These are phyloP conservation scores for Neurospora pannonica DNA, from an alignment of 495 filamentous ascomycete species.

Conservation along the genomic window DNA sequence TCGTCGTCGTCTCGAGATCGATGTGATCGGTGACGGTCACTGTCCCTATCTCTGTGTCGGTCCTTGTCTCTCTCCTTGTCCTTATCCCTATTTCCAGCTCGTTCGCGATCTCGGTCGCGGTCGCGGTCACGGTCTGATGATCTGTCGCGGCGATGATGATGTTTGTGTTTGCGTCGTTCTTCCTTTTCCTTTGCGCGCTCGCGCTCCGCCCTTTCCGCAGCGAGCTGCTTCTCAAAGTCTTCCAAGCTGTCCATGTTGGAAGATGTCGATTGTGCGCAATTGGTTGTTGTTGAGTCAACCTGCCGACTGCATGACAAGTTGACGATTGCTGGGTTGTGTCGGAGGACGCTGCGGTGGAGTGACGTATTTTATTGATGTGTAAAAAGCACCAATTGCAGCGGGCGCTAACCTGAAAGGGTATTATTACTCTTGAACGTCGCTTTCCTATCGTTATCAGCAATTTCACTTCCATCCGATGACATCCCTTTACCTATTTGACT, in stretches of 20 bases:
- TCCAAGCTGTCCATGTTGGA: conserved; percentile 41
- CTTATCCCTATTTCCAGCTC: conserved; percentile 18
- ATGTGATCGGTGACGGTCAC: conserved; percentile 15
- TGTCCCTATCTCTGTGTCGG: conserved; percentile 21
- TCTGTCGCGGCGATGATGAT: conserved; percentile 34
- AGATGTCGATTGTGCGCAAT: conserved; percentile 1
- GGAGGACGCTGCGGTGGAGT: conserved; percentile 2
- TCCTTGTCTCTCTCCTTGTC: conserved; percentile 26
- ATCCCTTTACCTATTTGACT: not conserved
- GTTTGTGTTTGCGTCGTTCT: conserved; percentile 31
- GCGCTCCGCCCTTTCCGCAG: conserved; percentile 41
- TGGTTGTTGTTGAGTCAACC: not conserved
- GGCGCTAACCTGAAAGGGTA: not conserved
- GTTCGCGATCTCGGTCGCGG: conserved; percentile 15
- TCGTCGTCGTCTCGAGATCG: conserved; percentile 32
- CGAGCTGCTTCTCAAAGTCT: conserved; percentile 45
- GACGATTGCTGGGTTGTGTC: not conserved
- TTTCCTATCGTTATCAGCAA: not conserved
- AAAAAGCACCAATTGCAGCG: not conserved
- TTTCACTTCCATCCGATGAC: not conserved
- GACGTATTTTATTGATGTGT: conserved; percentile 4
- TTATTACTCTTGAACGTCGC: too few species aligned
- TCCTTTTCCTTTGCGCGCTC: conserved; percentile 29
- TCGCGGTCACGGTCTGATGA: conserved; percentile 29
- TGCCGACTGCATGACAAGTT: not conserved